Conservation (phyloP, 306 rosid genomes). For the Quercus bicolor region DNA sequence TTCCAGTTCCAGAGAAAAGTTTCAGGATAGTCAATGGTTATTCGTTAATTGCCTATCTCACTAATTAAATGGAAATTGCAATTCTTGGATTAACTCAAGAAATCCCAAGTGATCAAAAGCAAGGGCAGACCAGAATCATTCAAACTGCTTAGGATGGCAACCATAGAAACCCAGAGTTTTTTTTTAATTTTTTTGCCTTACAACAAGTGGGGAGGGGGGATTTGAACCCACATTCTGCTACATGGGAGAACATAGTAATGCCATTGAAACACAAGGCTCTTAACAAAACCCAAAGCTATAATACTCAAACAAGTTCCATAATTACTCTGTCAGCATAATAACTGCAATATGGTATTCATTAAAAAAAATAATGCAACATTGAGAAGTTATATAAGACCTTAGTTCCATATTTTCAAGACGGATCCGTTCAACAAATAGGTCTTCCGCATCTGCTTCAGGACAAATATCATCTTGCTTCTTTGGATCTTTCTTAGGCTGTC, state of each 20-base stretch:
- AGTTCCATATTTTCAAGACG: constrained; percentile 84
- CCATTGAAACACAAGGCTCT: no score
- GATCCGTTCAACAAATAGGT: constrained; percentile 66
- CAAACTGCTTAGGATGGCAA: constrained; percentile 14
- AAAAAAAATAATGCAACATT: no score
- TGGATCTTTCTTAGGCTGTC: constrained; percentile 38
- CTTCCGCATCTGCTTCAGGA: constrained; percentile 42
- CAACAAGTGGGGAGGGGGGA: no score
- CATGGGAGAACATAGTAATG: no score
- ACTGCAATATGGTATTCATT: background rate
- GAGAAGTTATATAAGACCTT: constrained; percentile 39
- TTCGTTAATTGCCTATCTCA: background rate
- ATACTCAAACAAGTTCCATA: background rate
- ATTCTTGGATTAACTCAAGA: background rate
- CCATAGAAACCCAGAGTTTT: background rate
- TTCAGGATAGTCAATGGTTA: background rate
- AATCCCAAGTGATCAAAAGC: constrained; percentile 17
- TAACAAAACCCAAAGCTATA: background rate
- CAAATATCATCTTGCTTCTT: constrained; percentile 44
- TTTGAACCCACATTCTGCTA: no score
- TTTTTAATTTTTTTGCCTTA: no score
- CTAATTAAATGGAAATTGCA: constrained; percentile 4
- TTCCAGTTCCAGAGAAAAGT: background rate
- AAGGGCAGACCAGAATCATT: constrained; percentile 4
- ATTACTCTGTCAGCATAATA: background rate